These are phyloP conservation scores for Pythium rhizo-oryzae DNA, from an alignment of 352 stramenopile genomes.

Conservation along the genomic window DNA sequence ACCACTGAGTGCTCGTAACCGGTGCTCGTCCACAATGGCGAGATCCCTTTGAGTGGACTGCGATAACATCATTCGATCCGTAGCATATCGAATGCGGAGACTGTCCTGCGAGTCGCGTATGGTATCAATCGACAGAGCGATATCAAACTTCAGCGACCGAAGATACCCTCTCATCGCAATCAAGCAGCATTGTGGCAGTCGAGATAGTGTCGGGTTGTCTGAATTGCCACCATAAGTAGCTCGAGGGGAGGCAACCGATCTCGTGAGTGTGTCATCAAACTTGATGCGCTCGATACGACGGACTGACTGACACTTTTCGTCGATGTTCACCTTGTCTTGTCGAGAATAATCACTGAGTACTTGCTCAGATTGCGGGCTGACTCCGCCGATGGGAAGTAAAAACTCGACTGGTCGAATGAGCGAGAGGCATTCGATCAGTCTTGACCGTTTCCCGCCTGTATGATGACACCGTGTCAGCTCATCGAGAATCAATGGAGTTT, in stretches of 20 bases:
- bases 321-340: background rate
- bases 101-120: background rate
- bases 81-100: background rate
- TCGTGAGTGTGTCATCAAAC: background rate
- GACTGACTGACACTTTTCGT: background rate
- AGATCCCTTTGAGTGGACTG: constrained; percentile 2
- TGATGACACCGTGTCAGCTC: background rate
- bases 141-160: constrained; percentile 9
- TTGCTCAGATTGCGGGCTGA: constrained; percentile 49
- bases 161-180: constrained; percentile 3
- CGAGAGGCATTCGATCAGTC: constrained; percentile 30
- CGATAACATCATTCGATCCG: background rate
- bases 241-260: background rate
- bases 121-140: background rate
- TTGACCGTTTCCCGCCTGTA: constrained; percentile 36
- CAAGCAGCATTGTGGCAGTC: background rate
- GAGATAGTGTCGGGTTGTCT: background rate
- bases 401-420: constrained; percentile 49
- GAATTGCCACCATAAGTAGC: background rate
- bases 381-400: constrained; percentile 35
- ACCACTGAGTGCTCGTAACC: background rate
- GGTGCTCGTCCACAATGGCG: background rate
- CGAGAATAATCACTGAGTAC: constrained; percentile 34
- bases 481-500: too few relatives aligned
- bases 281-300: constrained; percentile 7